Conservation (phyloP, 2,329 filamentous ascomycete genomes). For the Alternaria panax region DNA sequence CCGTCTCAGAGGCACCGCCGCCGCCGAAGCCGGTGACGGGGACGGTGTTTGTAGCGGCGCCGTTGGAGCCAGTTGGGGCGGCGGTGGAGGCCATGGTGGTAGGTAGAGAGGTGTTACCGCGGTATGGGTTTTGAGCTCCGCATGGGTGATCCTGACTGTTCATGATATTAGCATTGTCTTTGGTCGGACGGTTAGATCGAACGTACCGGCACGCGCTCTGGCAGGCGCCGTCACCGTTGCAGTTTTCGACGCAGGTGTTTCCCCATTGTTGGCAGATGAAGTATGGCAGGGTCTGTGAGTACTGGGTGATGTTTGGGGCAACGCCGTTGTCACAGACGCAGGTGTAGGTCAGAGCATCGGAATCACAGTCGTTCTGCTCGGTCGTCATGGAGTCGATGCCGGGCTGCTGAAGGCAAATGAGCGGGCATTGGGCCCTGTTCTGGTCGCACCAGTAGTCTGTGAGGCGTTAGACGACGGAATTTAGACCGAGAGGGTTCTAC, state of each 20-base stretch:
- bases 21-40: constrained; percentile 44
- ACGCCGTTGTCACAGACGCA: constrained; percentile 74
- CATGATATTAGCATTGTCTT: constrained; percentile 6
- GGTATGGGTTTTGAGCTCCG: constrained; percentile 71
- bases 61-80: constrained; percentile 39
- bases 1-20: constrained; percentile 31
- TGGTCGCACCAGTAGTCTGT: constrained; percentile 70
- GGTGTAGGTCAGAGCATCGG: constrained; percentile 68
- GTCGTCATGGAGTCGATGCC: constrained; percentile 55
- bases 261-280: constrained; percentile 77
- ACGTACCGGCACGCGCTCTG: constrained; percentile 63
- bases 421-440: constrained; percentile 70
- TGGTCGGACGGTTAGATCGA: not conserved
- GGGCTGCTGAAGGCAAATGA: constrained; percentile 72
- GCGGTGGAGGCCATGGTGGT: constrained; percentile 55
- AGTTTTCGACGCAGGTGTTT: constrained; percentile 69
- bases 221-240: constrained; percentile 66
- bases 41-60: constrained; percentile 37
- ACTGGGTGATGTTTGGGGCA: constrained; percentile 76
- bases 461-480: constrained; percentile 26
- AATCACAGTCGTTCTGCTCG: constrained; percentile 70
- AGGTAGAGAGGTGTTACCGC: constrained; percentile 64
- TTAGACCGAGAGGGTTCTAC: constrained; percentile 31
- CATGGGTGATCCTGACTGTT: constrained; percentile 69
- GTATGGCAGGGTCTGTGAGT: constrained; percentile 79